These are phyloP conservation scores for Pyrenochaeta sp. DNA, from an alignment of 2,329 filamentous ascomycete species.

Conservation along the genomic window DNA sequence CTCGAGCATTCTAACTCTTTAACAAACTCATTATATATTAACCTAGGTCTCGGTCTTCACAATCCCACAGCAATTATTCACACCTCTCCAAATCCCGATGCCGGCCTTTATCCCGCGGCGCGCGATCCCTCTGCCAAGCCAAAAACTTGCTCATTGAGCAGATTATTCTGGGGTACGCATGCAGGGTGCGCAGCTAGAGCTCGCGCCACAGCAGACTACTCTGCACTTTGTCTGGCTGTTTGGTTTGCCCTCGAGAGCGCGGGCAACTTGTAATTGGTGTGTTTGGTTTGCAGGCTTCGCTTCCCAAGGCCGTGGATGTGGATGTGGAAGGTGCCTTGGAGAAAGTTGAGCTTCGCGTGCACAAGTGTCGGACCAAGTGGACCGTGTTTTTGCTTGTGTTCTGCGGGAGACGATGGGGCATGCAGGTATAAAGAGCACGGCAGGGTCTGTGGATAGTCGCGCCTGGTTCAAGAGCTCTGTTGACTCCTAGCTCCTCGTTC, in stretches of 20 bases:
- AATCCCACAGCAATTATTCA: no score
- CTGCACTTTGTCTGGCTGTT: neutral
- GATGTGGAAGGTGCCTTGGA: constrained; percentile 5
- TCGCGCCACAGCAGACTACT: constrained; percentile 31
- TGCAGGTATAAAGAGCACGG: constrained; percentile 14
- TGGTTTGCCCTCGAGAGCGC: no score
- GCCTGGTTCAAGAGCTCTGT: no score
- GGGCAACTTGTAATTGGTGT: no score
- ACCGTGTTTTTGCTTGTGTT: no score
- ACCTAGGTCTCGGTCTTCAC: no score
- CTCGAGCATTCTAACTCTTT: no score
- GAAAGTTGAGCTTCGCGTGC: constrained; percentile 4
- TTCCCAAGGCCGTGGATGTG: constrained; percentile 6
- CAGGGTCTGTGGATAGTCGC: constrained; percentile 3
- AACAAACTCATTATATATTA: no score
- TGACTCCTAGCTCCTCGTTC: no score
- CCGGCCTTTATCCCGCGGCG: neutral
- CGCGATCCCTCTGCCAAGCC: constrained; percentile 15
- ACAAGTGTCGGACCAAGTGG: constrained; percentile 7
- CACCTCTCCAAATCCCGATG: no score
- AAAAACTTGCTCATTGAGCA: constrained; percentile 39
- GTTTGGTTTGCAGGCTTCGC: constrained; percentile 1
- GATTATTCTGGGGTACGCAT: constrained; percentile 23
- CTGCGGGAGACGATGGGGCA: no score
- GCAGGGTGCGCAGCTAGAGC: constrained; percentile 28